phyloP scores from a whole-genome alignment of 371 early-diverging fungal genomes.

The Mucor circinelloides region DNA sequence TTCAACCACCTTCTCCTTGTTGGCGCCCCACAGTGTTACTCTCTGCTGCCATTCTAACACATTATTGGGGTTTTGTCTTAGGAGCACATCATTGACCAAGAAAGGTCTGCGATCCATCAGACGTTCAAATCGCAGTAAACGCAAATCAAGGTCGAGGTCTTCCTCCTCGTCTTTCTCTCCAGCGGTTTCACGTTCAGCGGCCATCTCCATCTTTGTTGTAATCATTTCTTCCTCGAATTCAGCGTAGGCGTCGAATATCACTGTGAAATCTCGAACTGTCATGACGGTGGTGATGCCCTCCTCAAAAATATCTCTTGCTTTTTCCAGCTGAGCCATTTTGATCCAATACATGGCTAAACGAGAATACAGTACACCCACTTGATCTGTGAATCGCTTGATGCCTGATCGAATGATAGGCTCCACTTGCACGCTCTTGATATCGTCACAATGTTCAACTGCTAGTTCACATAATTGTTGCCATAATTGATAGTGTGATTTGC shows the following conservation, averaged over 20 bases:
- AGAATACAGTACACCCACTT: constrained; percentile 88
- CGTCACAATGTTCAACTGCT: constrained; percentile 74
- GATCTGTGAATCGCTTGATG: constrained; percentile 82
- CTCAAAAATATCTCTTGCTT: constrained; percentile 91
- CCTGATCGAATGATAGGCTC: constrained; percentile 90
- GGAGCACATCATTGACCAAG: constrained; percentile 90
- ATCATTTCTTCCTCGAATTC: constrained; percentile 88
- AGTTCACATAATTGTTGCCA: constrained; percentile 91
- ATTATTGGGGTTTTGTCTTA: constrained; percentile 92
- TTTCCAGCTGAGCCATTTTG: constrained; percentile 77
- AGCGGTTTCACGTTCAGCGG: constrained; percentile 57
- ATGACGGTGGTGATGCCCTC: constrained; percentile 84
- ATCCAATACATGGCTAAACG: constrained; percentile 87
- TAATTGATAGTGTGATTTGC: constrained; percentile 79
- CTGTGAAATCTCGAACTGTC: constrained; percentile 94
- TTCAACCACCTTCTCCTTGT: constrained; percentile 62
- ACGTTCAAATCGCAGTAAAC: constrained; percentile 83
- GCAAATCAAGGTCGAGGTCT: constrained; percentile 82
- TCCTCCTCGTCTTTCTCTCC: constrained; percentile 56
- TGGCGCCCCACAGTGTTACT: constrained; percentile 69
- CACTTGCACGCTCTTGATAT: constrained; percentile 66
- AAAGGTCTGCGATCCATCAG: constrained; percentile 94
- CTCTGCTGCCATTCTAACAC: constrained; percentile 93
- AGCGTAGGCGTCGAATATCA: constrained; percentile 95
- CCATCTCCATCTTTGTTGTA: constrained; percentile 76